Percentiles rank a stretch among this genome's conserved stretches.
phyloP scores from a whole-genome alignment of 2,329 filamentous ascomycete genomes.

The Akanthomyces muscarius region DNA sequence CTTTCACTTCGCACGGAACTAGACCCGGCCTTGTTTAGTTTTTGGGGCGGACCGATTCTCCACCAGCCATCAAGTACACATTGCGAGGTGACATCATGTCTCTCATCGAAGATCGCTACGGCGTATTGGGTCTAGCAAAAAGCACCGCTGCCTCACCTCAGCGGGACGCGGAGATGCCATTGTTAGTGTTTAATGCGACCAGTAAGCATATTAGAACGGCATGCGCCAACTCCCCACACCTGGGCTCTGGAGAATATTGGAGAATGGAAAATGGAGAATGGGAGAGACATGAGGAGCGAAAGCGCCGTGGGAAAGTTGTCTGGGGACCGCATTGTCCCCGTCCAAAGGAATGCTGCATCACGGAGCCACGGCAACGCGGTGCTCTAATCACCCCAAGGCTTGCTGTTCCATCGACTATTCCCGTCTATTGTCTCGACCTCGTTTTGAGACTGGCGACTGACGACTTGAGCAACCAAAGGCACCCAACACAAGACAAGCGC shows the following conservation, averaged over 20 bases:
- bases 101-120: constrained; percentile 11
- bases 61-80: neutral
- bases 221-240: neutral
- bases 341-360: neutral
- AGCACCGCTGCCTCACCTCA: neutral
- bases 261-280: neutral
- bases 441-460: neutral
- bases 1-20: neutral
- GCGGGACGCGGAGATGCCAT: neutral
- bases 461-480: neutral
- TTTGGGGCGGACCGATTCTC: constrained; percentile 1
- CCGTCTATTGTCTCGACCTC: neutral
- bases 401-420: too few species aligned
- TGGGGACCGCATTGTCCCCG: neutral
- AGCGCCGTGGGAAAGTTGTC: neutral
- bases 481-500: neutral
- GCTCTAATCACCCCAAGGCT: neutral
- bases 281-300: neutral
- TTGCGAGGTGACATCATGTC: constrained; percentile 16
- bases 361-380: neutral
- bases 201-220: neutral
- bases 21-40: neutral
- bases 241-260: neutral
- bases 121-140: neutral
- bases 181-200: neutral